Evolutionary conservation across 805 yeast species (phyloP).

Genomic region (Monosporozyma aerobia): DNA sequence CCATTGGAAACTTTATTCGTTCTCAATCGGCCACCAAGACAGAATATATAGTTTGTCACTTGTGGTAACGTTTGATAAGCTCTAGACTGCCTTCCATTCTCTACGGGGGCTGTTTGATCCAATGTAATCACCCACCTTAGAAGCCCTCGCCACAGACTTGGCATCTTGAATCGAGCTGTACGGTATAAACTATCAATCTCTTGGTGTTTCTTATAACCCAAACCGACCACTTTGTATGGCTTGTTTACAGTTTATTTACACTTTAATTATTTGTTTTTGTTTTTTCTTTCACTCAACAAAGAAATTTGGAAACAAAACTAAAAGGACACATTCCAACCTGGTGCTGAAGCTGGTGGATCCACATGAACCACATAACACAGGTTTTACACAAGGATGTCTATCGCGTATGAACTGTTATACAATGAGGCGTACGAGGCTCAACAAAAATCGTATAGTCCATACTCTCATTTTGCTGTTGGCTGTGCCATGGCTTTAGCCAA

Average conservation of each 20-base stretch:
- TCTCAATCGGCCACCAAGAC: constrained; percentile 59
- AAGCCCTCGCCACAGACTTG: background rate
- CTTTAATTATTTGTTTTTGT: background rate
- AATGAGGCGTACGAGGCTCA: constrained; percentile 31
- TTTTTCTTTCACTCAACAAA: background rate
- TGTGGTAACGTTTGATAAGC: constrained; percentile 18
- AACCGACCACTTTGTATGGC: no score
- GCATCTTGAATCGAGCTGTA: background rate
- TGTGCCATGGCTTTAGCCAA: constrained; percentile 52
- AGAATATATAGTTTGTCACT: constrained; percentile 36
- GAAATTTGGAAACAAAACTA: background rate
- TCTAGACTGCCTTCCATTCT: background rate
- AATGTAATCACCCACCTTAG: constrained; percentile 18
- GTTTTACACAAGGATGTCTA: background rate
- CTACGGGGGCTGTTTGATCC: constrained; percentile 15
- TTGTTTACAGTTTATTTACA: no score
- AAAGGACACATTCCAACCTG: background rate
- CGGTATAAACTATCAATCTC: background rate
- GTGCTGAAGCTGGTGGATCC: no score
- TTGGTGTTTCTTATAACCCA: background rate
- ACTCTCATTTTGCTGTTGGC: constrained; percentile 55
- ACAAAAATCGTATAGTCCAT: constrained; percentile 39
- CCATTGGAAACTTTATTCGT: constrained; percentile 30
- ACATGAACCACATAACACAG: no score
- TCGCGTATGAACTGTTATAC: constrained; percentile 11